Base-by-base conservation (phyloP, 1,284 basidiomycete genomes). In the Ceratobasidium sp. region DNA sequence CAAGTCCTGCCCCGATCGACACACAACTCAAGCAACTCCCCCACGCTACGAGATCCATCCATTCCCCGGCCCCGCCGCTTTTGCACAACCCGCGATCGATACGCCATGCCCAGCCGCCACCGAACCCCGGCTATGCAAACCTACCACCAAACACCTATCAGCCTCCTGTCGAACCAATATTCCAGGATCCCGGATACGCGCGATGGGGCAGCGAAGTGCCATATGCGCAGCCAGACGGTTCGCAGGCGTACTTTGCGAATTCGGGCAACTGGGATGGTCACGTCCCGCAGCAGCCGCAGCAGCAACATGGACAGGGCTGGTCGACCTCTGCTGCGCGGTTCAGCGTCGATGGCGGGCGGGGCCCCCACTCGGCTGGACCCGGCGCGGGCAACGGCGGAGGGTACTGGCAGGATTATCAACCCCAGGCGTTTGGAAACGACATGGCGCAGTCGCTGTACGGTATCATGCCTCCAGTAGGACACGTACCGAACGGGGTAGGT, bases 331-430 rank as follows among this genome's bases (percentile, higher is more conserved):
- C 68, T 27, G 34, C 68, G 27, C 68, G 68, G 16, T 71, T 71
- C 31, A 71, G 41, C 22, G 56, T 14, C 8, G 63, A 51, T 16
- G 6, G 2, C 27, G 41, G 43, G 31, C 16, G 34, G 22, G 37
- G 51, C 29, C 31, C 34, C 27, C 19, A 29, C 39, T 34, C 39
- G 5, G 14, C 34, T 37, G 39, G 43, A 14, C 24, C 37, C 5
- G 43, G 68, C 19, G n/a, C 39, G 53, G 37, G 37, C 3, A 51
- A 22, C 29, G 49, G 31, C 9, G 61, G 61, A 48, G 68, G 37
- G 16, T 71, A 71, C 31, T 71, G 68, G 68, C 68, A 71, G n/a
- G 68, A 71, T 37, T 71, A 59, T 27, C 68, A 71, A 11, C 56
- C 68, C n/a, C 34, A 54, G 43, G 24, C 54, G 7, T 71, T 71